A percentile compares a stretch with the other conserved stretches of the same genome.
Evolutionary conservation across 2,329 filamentous ascomycete genomes (phyloP).

Genomic region (Aspergillus oerlinghausenensis): DNA sequence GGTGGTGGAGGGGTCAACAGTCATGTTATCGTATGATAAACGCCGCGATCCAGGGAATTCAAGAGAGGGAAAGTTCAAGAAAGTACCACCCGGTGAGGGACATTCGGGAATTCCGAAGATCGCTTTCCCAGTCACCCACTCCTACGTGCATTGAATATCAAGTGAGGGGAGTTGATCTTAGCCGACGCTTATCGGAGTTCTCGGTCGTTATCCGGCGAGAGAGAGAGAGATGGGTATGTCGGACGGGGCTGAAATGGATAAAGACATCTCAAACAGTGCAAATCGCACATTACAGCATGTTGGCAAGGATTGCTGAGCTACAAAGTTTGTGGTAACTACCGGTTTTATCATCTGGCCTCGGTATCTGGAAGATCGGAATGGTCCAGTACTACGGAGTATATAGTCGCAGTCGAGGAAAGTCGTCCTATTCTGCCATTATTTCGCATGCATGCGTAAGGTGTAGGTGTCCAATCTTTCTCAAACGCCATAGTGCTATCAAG

Average conservation of each 20-base stretch:
- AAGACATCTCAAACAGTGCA: neutral
- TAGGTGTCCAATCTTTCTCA: neutral
- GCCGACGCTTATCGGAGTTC: neutral
- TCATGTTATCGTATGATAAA: neutral
- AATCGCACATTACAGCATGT: neutral
- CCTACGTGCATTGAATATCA: neutral
- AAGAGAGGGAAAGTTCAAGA: neutral
- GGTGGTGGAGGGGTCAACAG: neutral
- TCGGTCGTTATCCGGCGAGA: neutral
- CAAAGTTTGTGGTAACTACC: no score
- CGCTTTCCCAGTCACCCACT: neutral
- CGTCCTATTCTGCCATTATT: no score
- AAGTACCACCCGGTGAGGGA: neutral
- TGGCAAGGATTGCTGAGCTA: neutral
- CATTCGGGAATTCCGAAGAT: neutral
- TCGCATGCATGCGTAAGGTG: neutral
- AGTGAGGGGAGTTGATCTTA: neutral
- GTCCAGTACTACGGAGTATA: no score
- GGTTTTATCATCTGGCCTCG: no score
- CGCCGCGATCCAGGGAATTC: neutral
- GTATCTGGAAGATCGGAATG: neutral
- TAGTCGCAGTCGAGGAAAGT: no score
- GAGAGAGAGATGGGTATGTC: neutral
- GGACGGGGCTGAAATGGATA: neutral
- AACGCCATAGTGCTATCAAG: neutral